Evolutionary conservation across 148 eudicot genomes (phyloP), one percentile per base, ranked within the genome.

Genomic region (Vaccinium vitisidaea): DNA sequence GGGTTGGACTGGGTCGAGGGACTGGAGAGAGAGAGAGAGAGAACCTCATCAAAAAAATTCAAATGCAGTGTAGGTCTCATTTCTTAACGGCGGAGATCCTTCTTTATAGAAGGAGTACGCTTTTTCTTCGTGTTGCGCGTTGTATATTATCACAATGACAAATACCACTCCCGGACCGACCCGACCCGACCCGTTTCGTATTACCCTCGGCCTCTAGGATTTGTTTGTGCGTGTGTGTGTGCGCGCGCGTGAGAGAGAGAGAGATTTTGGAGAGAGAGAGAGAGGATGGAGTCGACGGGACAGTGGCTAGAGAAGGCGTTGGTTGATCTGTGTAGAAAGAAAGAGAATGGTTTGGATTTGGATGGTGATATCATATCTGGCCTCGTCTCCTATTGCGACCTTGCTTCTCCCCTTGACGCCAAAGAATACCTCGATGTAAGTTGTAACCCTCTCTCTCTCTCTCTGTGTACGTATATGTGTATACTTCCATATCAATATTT

Each of bases 361-460:
- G 99, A 97, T 83, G 90, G 71, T 4, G 99, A 97, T 46, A 79
- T 97, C 84, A 95, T 95, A 11, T 94, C 99, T 5, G 99, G 99
- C 19, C 98, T 97, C 59, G 99, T 95, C 82, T 97, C 99, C 56
- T 97, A 97, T 84, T 97, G 99, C 55, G 93, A 95, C 58, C 87
- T 93, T 50, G 99, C 99, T 80, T 89, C 99, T 80, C 98, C 98
- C 19, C 88, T 92, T 55, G 98, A 95, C 82, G 99, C 99, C 85
- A 94, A 97, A 88, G 99, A 95, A 79, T 97, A 95, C 88, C 99
- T 97, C 61, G 96, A 95, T 84, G 99, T 59, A 21, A 32, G 36
- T 32, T 53, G 58, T 97, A 92, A 32, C 77, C 53, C 21, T 21
- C 54, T 12, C 83, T 76, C 82, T 30, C 50, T 80, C 59, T 43